Conservation (phyloP, 441 rosid species). For the Brassica hybrid region DNA sequence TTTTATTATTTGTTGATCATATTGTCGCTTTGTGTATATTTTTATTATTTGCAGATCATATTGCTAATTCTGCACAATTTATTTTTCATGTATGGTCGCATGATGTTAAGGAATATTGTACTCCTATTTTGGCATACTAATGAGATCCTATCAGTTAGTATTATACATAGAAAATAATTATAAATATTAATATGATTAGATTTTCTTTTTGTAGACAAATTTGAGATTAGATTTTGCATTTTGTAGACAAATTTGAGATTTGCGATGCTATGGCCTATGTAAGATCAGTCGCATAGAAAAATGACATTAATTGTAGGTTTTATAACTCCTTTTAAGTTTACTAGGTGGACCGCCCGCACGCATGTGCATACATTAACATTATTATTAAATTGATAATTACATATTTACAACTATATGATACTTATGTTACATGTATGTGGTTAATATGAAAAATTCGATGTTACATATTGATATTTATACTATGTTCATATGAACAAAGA, state of each 20-base stretch:
- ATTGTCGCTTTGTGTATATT: too few relatives aligned
- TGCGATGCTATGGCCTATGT: background rate
- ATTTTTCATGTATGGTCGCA: background rate
- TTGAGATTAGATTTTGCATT: background rate
- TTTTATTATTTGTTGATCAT: too few relatives aligned
- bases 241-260: background rate
- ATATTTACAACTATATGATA: too few relatives aligned
- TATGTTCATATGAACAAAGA: too few relatives aligned
- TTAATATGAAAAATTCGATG: too few relatives aligned
- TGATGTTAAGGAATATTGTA: background rate
- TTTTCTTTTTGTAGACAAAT: background rate
- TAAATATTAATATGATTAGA: background rate
- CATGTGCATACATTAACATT: too few relatives aligned
- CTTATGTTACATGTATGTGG: too few relatives aligned
- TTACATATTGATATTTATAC: too few relatives aligned
- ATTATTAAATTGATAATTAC: too few relatives aligned
- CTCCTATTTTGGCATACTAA: background rate
- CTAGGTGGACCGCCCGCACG: too few relatives aligned
- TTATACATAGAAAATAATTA: too few relatives aligned
- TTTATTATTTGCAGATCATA: background rate
- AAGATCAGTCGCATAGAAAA: background rate
- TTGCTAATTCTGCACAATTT: background rate
- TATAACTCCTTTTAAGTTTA: background rate
- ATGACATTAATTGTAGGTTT: background rate
- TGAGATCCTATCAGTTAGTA: background rate